Conservation (phyloP, 345 rosid genomes). For the Salix viminalis region DNA sequence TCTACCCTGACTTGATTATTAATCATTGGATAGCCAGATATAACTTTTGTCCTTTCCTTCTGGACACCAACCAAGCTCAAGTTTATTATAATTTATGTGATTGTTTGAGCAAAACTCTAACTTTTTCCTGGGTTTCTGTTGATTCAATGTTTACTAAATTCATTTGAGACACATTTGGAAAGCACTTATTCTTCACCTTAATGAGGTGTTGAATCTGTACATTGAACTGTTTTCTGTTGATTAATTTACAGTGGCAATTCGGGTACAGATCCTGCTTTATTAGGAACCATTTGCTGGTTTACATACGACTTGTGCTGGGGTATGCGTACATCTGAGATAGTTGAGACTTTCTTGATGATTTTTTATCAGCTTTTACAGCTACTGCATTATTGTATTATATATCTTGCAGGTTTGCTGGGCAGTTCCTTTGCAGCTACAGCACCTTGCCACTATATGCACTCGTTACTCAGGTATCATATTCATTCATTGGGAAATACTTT, state of each 20-base stretch:
- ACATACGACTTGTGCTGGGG: slow-evolving; percentile 78
- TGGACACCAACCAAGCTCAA: background rate
- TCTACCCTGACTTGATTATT: slow-evolving; percentile 23
- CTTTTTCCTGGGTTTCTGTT: background rate
- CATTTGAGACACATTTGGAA: background rate
- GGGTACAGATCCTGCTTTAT: slow-evolving; percentile 95
- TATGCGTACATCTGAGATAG: slow-evolving; percentile 23
- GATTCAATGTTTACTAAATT: background rate
- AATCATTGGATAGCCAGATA: slow-evolving; percentile 5
- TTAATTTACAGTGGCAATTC: slow-evolving; percentile 80
- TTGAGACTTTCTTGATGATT: background rate
- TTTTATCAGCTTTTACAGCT: background rate
- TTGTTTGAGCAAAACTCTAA: background rate
- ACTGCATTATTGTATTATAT: slow-evolving; percentile 3
- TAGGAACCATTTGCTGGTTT: slow-evolving; percentile 63
- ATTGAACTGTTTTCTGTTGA: slow-evolving; percentile 15
- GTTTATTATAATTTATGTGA: background rate
- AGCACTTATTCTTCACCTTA: no score
- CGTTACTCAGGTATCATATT: slow-evolving; percentile 66
- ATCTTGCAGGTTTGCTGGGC: slow-evolving; percentile 67
- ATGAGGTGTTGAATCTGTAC: background rate
- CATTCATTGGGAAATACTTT: background rate
- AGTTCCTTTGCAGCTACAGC: slow-evolving; percentile 94
- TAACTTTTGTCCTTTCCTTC: background rate
- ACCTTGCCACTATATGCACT: slow-evolving; percentile 90